phyloP scores from a whole-genome alignment of 345 rosid species.

The Syzygium aqueum region DNA sequence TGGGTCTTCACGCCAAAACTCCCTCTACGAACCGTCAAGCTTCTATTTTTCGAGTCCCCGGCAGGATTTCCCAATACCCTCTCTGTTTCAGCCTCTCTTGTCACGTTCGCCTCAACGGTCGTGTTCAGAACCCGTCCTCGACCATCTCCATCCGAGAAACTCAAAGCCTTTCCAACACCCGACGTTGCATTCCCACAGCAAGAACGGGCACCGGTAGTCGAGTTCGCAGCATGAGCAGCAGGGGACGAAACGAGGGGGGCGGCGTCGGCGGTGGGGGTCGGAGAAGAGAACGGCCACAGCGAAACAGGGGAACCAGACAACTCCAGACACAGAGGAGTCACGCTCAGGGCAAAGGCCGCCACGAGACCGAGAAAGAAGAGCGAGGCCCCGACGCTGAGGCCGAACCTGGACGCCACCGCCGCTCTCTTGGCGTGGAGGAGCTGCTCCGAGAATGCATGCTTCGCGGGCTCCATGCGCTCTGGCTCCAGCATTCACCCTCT shows the following conservation, averaged over 20 bases:
- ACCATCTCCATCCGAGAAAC: background rate
- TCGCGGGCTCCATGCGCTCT: background rate
- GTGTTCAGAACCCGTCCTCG: background rate
- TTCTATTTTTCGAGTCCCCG: constrained; percentile 9
- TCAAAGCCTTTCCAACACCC: background rate
- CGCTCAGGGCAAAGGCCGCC: constrained; percentile 17
- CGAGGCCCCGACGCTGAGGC: constrained; percentile 37
- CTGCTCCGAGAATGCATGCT: background rate
- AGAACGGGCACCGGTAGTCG: background rate
- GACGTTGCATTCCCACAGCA: background rate
- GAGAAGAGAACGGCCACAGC: background rate
- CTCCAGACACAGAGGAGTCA: constrained; percentile 26
- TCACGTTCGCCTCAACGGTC: constrained; percentile 4
- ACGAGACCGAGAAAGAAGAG: constrained; percentile 31
- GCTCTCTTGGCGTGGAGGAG: constrained; percentile 4
- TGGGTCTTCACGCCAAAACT: constrained; percentile 4
- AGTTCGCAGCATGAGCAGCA: background rate
- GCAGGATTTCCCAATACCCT: constrained; percentile 7
- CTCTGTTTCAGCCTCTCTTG: background rate
- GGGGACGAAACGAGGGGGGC: background rate
- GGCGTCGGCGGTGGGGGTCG: background rate
- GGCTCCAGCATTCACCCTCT: background rate
- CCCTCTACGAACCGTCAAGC: constrained; percentile 4
- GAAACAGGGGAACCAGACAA: background rate
- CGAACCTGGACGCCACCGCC: constrained; percentile 36